Evolutionary conservation across 208 protist genomes (phyloP).

Genomic region (Leishmania turanica): DNA sequence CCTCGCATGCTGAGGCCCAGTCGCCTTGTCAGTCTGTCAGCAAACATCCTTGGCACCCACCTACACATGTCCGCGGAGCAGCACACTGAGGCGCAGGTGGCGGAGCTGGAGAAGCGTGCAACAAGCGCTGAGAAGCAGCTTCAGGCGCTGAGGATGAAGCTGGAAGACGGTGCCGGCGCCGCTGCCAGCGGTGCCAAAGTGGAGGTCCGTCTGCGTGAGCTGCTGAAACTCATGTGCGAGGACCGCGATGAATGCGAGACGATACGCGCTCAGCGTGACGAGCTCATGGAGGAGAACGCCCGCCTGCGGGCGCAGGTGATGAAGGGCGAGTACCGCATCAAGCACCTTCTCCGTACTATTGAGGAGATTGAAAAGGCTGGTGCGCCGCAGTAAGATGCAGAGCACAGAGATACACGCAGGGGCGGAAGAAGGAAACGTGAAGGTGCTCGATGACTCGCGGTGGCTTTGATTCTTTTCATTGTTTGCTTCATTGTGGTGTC

Average conservation of each 20-base stretch:
- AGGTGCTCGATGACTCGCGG: background rate
- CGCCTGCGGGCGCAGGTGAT: constrained; percentile 57
- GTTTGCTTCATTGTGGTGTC: background rate
- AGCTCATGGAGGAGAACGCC: constrained; percentile 78
- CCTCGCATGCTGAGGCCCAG: constrained; percentile 16
- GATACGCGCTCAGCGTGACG: constrained; percentile 76
- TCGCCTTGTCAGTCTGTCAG: background rate
- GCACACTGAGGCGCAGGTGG: constrained; percentile 17
- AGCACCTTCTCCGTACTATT: constrained; percentile 87
- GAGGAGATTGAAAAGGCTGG: constrained; percentile 51
- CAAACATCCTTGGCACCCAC: background rate
- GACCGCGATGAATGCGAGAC: constrained; percentile 81
- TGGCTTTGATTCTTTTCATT: background rate
- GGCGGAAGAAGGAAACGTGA: background rate
- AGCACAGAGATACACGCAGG: background rate
- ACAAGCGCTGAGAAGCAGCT: constrained; percentile 50
- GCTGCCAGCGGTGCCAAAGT: constrained; percentile 20
- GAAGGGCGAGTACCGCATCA: constrained; percentile 85
- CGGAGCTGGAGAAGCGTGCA: constrained; percentile 65
- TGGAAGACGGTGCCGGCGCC: constrained; percentile 17
- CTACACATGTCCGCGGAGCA: constrained; percentile 13
- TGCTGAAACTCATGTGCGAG: constrained; percentile 63
- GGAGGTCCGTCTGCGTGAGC: constrained; percentile 47
- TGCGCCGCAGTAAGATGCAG: background rate
- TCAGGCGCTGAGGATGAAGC: constrained; percentile 38